Evolutionary conservation across 768 basidiomycete genomes (phyloP).

Genomic region (Lyophyllum atratum): DNA sequence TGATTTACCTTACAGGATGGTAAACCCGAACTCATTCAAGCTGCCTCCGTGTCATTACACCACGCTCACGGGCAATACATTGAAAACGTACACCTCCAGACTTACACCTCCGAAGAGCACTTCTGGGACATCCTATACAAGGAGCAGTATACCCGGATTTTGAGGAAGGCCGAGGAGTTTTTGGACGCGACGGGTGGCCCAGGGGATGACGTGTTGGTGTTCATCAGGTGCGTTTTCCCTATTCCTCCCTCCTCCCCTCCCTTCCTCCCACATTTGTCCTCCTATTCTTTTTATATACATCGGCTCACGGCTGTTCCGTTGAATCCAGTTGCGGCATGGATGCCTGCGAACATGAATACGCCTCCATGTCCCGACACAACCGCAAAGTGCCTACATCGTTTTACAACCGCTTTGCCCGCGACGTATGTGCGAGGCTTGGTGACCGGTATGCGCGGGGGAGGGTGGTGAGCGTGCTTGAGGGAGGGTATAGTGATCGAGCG

Average conservation of each 20-base stretch:
- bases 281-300: too few relatives aligned
- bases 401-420: conserved; percentile 80
- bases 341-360: conserved; percentile 88
- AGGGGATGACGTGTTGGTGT: conserved; percentile 73
- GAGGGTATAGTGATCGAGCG: conserved; percentile 92
- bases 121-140: conserved; percentile 80
- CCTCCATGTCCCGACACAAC: conserved; percentile 88
- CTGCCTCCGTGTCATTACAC: conserved; percentile 81
- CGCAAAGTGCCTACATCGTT: conserved; percentile 89
- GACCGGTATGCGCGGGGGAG: conserved; percentile 65
- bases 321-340: conserved; percentile 89
- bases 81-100: conserved; percentile 81
- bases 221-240: conserved; percentile 86
- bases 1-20: conserved; percentile 60
- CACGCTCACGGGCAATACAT: conserved; percentile 86
- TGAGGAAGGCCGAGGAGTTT: conserved; percentile 73
- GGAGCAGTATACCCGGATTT: conserved; percentile 57
- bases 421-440: conserved; percentile 67
- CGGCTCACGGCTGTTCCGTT: too few relatives aligned
- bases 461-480: conserved; percentile 89
- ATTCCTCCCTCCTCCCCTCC: neutral
- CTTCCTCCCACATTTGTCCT: neutral
- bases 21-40: conserved; percentile 73
- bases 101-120: conserved; percentile 68
- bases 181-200: conserved; percentile 63